phyloP scores from a whole-genome alignment of 331 rosid genomes.

The Quercus lobata region DNA sequence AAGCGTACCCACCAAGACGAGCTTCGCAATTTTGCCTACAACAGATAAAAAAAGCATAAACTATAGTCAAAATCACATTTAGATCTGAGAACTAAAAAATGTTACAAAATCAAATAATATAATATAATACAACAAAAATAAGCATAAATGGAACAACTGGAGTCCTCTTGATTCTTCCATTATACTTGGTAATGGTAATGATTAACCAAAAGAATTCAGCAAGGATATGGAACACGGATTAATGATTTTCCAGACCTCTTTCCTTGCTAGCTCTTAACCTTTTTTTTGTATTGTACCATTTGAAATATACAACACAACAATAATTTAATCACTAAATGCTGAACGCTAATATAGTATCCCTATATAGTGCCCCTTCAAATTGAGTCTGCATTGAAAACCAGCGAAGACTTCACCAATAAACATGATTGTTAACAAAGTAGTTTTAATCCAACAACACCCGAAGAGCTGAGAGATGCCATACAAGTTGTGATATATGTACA shows the following conservation, averaged over 20 bases:
- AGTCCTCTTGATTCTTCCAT: not conserved
- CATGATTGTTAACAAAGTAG: not conserved
- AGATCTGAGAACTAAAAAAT: constrained; percentile 6
- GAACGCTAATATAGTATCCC: not conserved
- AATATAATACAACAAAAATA: not conserved
- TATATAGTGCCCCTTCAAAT: not conserved
- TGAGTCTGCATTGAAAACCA: not conserved
- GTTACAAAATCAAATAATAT: not conserved
- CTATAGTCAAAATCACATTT: not conserved
- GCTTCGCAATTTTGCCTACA: constrained; percentile 86
- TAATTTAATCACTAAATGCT: not conserved
- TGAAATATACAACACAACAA: not conserved
- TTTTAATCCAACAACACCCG: constrained; percentile 7
- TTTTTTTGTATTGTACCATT: not conserved
- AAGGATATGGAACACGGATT: not conserved
- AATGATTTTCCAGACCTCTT: not conserved
- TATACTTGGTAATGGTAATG: not conserved
- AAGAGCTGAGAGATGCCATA: constrained; percentile 1
- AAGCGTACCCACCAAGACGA: constrained; percentile 82
- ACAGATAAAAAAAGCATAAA: constrained; percentile 20
- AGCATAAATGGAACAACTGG: not conserved
- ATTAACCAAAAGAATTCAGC: not conserved
- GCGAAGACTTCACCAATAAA: not conserved
- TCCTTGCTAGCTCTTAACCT: not conserved
- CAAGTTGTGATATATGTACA: constrained; percentile 12